Percentiles rank a stretch among this genome's conserved stretches.
Conservation (phyloP, 148 eudicot species). For the Cornus suecica region DNA sequence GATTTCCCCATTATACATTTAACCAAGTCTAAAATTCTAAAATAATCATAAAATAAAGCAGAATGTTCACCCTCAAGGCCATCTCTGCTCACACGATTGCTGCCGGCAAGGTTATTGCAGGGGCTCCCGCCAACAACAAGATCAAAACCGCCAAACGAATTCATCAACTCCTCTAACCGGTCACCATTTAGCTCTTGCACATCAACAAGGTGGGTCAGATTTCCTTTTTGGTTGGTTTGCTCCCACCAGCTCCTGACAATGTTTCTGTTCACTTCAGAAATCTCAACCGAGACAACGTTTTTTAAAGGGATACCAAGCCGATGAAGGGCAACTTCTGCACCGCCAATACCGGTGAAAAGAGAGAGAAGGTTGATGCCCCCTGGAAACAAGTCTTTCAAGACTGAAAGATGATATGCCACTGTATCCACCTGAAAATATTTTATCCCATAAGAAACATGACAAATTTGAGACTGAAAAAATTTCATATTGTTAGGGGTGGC, state of each 20-base stretch:
- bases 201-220: constrained; percentile 24
- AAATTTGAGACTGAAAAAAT: not conserved
- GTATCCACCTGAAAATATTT: constrained; percentile 62
- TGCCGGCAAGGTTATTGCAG: constrained; percentile 45
- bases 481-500: too few species aligned
- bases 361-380: constrained; percentile 40
- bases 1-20: constrained; percentile 7
- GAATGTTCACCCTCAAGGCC: constrained; percentile 37
- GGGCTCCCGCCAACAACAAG: constrained; percentile 53
- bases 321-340: constrained; percentile 45
- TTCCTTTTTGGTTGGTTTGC: constrained; percentile 31
- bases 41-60: constrained; percentile 33
- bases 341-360: constrained; percentile 51
- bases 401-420: constrained; percentile 73
- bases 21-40: constrained; percentile 27
- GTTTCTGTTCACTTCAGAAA: constrained; percentile 9
- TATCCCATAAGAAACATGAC: not conserved
- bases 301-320: constrained; percentile 37
- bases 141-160: constrained; percentile 32
- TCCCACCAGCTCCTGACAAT: constrained; percentile 37
- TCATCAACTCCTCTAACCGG: constrained; percentile 9
- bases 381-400: constrained; percentile 29
- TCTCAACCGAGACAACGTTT: constrained; percentile 40
- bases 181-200: constrained; percentile 20
- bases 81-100: constrained; percentile 30